Base-by-base conservation (phyloP, 2,329 filamentous ascomycete species). In the Ceratocystis albifundus region DNA sequence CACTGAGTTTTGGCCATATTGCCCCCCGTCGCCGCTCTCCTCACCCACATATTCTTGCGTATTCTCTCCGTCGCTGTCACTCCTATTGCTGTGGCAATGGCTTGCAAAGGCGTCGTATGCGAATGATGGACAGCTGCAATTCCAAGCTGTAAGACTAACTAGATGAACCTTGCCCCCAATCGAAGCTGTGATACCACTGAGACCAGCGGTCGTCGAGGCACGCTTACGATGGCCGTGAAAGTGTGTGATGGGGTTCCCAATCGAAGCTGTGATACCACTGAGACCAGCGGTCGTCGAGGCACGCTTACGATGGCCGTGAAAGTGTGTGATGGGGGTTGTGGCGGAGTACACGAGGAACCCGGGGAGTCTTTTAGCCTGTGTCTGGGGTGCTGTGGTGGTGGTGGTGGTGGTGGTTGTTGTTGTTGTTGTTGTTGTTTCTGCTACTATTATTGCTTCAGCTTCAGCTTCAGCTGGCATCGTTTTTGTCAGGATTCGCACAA, bases 41-140 rank as follows among this genome's bases (percentile, higher is more conserved):
- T 44, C 69, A 32, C 64, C 66, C 61, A 41, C 36, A 41, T 12
- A 41, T n/a, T 22, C 20, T 3, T 48, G 17, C 45, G 53, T 25
- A 15, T 41, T 12, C 12, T 53, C 62, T 17, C 12, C 28, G 36
- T 64, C 62, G 41, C n/a, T n/a, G 25, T 20, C 28, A 10, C 20
- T 20, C 17, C 17, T 22, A 6, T 3, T 8, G 30, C 22, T 62
- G 36, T n/a, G 25, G 36, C 3, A 15, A 55, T n/a, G 45, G 8
- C 64, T 68, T 25, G 71, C 79, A 70, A 91, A 92, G 1, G 87
- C 83, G 22, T 86, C 80, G 69, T 95, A 86, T 0, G 87, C 82
- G 74, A 97, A 97, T 0, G 85, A 86, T 2, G 91, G 88, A 77
- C 94, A 99, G 0, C 85, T 89, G 75, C 94, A 99, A 74, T 88